Percentiles rank a stretch among this genome's conserved stretches.
These are phyloP conservation scores for Pseudogymnoascus sp. DNA, from an alignment of 2,329 filamentous ascomycete species.

Conservation along the genomic window DNA sequence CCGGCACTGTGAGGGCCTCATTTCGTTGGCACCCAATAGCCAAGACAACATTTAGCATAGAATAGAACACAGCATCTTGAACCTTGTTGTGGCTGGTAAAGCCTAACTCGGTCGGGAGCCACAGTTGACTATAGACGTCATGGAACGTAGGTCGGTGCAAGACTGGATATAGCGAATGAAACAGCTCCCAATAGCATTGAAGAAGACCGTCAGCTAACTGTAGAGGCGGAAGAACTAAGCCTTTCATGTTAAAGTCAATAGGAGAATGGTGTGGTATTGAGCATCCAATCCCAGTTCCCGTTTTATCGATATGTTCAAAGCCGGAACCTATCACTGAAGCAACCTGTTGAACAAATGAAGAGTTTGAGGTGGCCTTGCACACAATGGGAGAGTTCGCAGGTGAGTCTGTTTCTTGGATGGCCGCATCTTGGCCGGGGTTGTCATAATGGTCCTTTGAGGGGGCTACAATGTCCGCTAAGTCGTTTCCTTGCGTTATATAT, in stretches of 20 bases:
- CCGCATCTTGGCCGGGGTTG: neutral
- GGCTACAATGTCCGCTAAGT: neutral
- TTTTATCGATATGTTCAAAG: neutral
- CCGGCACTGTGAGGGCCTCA: conserved; percentile 9
- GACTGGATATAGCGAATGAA: conserved; percentile 20
- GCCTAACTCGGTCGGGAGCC: conserved; percentile 8
- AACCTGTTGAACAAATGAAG: neutral
- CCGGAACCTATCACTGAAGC: neutral
- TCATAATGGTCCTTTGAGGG: neutral
- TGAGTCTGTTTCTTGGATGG: neutral
- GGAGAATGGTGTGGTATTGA: neutral
- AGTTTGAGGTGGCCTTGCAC: neutral
- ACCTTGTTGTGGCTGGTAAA: neutral
- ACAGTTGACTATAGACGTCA: conserved; percentile 13
- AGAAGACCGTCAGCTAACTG: conserved; percentile 17
- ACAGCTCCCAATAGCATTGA: conserved; percentile 16
- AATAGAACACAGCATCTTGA: conserved; percentile 15
- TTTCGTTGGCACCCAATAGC: conserved; percentile 25
- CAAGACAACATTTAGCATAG: conserved; percentile 26
- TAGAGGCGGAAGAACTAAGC: conserved; percentile 15
- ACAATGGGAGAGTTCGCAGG: neutral
- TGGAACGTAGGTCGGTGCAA: conserved; percentile 15
- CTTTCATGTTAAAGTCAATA: conserved; percentile 5
- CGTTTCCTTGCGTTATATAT: neutral
- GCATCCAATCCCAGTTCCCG: neutral